Conservation (phyloP, 179 eudicot genomes). For the Silene noctiflora region DNA sequence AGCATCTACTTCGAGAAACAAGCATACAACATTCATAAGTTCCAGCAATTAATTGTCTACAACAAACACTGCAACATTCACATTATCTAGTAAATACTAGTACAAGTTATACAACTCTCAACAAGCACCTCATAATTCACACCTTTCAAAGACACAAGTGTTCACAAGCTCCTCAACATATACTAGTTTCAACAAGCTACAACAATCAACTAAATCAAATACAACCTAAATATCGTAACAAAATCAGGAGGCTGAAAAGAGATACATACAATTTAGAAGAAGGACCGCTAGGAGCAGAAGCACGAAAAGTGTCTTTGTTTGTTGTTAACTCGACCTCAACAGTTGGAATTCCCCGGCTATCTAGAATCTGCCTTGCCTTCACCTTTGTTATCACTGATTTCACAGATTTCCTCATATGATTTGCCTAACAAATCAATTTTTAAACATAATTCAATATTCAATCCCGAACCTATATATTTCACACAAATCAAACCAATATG, state of each 20-base stretch:
- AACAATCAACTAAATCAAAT: background rate
- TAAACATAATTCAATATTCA: conserved; percentile 3
- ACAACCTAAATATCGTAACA: background rate
- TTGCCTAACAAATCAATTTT: conserved; percentile 43
- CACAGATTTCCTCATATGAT: conserved; percentile 93
- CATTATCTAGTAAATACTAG: background rate
- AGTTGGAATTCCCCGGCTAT: conserved; percentile 93
- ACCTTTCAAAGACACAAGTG: background rate
- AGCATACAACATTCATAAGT: background rate
- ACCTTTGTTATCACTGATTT: conserved; percentile 86
- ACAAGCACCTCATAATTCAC: background rate
- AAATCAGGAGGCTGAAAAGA: background rate
- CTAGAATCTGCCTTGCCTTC: conserved; percentile 84
- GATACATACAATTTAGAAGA: conserved; percentile 70
- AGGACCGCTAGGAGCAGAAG: conserved; percentile 78
- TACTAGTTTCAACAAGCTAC: background rate
- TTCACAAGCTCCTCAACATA: background rate
- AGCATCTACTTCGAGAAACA: background rate
- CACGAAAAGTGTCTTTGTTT: conserved; percentile 85
- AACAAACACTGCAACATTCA: background rate
- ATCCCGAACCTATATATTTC: background rate
- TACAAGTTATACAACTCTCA: background rate
- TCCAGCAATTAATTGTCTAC: background rate
- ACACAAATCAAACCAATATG: background rate
- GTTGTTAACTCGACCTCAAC: conserved; percentile 86